A percentile compares a stretch with the other conserved stretches of the same genome.
These are phyloP conservation scores for Scedosporium minutisporum DNA, from an alignment of 2,329 filamentous ascomycete species.

Conservation along the genomic window DNA sequence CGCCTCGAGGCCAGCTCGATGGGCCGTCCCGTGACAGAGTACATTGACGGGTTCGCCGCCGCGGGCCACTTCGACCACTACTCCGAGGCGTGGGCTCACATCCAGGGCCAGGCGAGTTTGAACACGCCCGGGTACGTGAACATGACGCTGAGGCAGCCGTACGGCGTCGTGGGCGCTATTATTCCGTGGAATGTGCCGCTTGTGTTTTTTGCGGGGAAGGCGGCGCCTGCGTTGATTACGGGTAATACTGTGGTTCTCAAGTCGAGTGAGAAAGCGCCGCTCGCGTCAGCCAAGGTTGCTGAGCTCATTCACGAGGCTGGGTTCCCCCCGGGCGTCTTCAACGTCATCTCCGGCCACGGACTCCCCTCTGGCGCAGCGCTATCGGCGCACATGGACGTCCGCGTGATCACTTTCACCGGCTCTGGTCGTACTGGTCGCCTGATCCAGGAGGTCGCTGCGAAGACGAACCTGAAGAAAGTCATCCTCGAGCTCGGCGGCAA, in stretches of 20 bases:
- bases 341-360: conserved; percentile 63
- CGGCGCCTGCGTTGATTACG: conserved; percentile 36
- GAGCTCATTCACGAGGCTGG: conserved; percentile 60
- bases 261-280: conserved; percentile 42
- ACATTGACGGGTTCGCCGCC: conserved; percentile 25
- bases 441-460: conserved; percentile 63
- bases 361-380: conserved; percentile 56
- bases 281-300: conserved; percentile 26
- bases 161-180: conserved; percentile 44
- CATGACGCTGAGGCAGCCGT: conserved; percentile 38
- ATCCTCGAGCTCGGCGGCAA: conserved; percentile 62
- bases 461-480: conserved; percentile 55
- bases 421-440: conserved; percentile 59
- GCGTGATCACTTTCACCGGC: conserved; percentile 70
- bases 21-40: conserved; percentile 29
- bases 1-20: conserved; percentile 34
- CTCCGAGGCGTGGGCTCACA: conserved; percentile 29
- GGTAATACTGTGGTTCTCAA: conserved; percentile 44
- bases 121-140: conserved; percentile 37
- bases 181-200: conserved; percentile 49
- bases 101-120: conserved; percentile 34
- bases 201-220: conserved; percentile 34
- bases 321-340: conserved; percentile 66
- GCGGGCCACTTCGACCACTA: conserved; percentile 29
- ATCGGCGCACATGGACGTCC: conserved; percentile 56